A percentile compares a stretch with the other conserved stretches of the same genome.
Evolutionary conservation across 2,329 filamentous ascomycete species (phyloP).

Genomic region (Diaporthe vaccinii): DNA sequence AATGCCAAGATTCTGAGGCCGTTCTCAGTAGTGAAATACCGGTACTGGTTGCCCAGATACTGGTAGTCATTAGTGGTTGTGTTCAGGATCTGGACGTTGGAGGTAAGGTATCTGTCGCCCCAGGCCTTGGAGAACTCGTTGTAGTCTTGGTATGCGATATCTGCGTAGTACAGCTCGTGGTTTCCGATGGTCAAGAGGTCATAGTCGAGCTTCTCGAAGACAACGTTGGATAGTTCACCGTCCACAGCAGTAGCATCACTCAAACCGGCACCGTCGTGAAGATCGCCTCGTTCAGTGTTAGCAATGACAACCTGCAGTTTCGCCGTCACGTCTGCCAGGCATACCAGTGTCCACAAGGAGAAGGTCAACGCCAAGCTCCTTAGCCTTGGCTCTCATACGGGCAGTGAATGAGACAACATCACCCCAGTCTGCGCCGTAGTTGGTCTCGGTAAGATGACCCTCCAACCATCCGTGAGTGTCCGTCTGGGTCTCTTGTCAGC

Average conservation of each 20-base stretch:
- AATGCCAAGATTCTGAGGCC: slow-evolving; percentile 61
- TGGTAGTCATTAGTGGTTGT: slow-evolving; percentile 54
- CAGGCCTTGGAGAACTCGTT: slow-evolving; percentile 70
- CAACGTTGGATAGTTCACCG: slow-evolving; percentile 64
- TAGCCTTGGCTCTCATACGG: slow-evolving; percentile 71
- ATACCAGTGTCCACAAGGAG: slow-evolving; percentile 69
- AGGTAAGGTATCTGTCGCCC: slow-evolving; percentile 60
- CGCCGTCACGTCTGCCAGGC: slow-evolving; percentile 45
- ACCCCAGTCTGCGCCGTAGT: slow-evolving; percentile 76
- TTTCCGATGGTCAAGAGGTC: slow-evolving; percentile 64
- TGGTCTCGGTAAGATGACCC: slow-evolving; percentile 71
- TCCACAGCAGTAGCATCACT: slow-evolving; percentile 72
- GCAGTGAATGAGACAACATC: slow-evolving; percentile 73
- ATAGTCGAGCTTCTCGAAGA: slow-evolving; percentile 58
- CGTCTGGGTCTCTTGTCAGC: slow-evolving; percentile 51
- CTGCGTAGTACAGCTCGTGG: slow-evolving; percentile 75
- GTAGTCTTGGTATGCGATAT: slow-evolving; percentile 73
- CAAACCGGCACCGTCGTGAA: slow-evolving; percentile 76
- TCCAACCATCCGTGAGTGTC: slow-evolving; percentile 74
- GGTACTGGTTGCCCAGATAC: slow-evolving; percentile 58
- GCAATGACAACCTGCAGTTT: not conserved
- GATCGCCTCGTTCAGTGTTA: slow-evolving; percentile 56
- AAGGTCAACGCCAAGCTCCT: slow-evolving; percentile 69
- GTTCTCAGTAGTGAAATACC: slow-evolving; percentile 58
- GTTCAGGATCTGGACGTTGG: slow-evolving; percentile 60